Percentiles rank a stretch among this genome's conserved stretches.
Conservation (phyloP, 2,329 filamentous ascomycete genomes). For the Paramyrothecium sp. region DNA sequence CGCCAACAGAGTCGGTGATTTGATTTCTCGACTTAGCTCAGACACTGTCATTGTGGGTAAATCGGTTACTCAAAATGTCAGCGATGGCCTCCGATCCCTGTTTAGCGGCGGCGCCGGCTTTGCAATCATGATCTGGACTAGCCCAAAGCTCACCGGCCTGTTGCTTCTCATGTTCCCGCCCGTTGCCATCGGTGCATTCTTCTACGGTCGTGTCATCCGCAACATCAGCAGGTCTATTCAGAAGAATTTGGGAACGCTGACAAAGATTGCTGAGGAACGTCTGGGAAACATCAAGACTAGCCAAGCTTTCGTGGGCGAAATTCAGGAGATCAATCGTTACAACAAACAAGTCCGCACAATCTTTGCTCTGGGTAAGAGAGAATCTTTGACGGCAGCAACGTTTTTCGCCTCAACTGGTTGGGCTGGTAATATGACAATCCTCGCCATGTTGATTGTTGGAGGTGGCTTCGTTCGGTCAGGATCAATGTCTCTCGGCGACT, state of each 20-base stretch:
- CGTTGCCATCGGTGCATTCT: slow-evolving; percentile 83
- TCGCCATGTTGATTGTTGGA: slow-evolving; percentile 86
- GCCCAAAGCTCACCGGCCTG: slow-evolving; percentile 83
- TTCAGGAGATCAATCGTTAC: slow-evolving; percentile 86
- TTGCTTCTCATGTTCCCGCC: slow-evolving; percentile 86
- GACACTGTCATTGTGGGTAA: slow-evolving; percentile 98
- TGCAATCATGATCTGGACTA: slow-evolving; percentile 93
- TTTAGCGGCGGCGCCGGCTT: slow-evolving; percentile 91
- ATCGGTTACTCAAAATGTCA: slow-evolving; percentile 96
- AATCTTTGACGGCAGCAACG: slow-evolving; percentile 83
- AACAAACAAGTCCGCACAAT: slow-evolving; percentile 91
- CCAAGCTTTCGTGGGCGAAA: slow-evolving; percentile 92
- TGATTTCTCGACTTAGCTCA: slow-evolving; percentile 92
- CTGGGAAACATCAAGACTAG: slow-evolving; percentile 95
- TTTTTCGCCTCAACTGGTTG: slow-evolving; percentile 89
- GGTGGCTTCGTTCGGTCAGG: slow-evolving; percentile 87
- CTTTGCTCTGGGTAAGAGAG: slow-evolving; percentile 81
- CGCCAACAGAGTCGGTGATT: slow-evolving; percentile 91
- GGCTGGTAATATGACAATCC: slow-evolving; percentile 93
- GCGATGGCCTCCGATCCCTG: slow-evolving; percentile 86
- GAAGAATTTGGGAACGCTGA: slow-evolving; percentile 86
- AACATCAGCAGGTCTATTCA: slow-evolving; percentile 91
- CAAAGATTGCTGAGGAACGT: slow-evolving; percentile 97
- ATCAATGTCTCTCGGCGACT: slow-evolving; percentile 82
- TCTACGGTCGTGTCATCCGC: slow-evolving; percentile 87